Percentiles rank a stretch among this genome's conserved stretches.
phyloP scores from a whole-genome alignment of 352 stramenopile genomes.

The Salisapilia sapeloensis region DNA sequence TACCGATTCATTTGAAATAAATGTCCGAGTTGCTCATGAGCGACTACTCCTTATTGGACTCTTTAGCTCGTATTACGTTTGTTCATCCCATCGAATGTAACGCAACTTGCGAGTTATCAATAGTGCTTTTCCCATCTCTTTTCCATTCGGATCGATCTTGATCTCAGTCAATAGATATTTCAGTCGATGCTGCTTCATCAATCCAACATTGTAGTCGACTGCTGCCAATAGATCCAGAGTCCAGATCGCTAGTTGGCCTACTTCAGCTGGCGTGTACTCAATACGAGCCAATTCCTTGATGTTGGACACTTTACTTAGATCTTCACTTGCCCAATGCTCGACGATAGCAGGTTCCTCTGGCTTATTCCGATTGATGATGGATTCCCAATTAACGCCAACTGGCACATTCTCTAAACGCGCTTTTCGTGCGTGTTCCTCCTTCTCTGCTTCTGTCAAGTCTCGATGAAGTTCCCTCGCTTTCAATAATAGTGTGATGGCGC shows the following conservation, averaged over 20 bases:
- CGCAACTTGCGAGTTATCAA: conserved; percentile 44
- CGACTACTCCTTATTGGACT: too few species aligned
- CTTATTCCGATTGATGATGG: conserved; percentile 15
- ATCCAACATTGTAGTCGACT: conserved; percentile 46
- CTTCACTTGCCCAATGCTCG: background rate
- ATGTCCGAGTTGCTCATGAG: too few species aligned
- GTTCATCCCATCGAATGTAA: conserved; percentile 47
- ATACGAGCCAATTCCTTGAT: conserved; percentile 26
- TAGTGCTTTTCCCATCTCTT: conserved; percentile 27
- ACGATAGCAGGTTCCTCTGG: conserved; percentile 6
- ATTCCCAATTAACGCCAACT: conserved; percentile 13
- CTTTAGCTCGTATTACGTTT: too few species aligned
- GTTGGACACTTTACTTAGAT: conserved; percentile 12
- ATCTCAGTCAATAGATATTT: conserved; percentile 67
- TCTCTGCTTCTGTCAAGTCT: conserved; percentile 17
- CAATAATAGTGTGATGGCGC: conserved; percentile 35
- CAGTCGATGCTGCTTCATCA: conserved; percentile 54
- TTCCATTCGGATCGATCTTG: conserved; percentile 30
- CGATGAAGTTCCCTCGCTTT: conserved; percentile 39
- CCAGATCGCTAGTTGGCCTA: conserved; percentile 55
- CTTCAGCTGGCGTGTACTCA: conserved; percentile 44
- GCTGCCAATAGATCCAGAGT: conserved; percentile 44
- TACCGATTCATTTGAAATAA: too few species aligned
- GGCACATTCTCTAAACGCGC: conserved; percentile 7
- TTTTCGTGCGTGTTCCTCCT: conserved; percentile 13